A percentile compares a stretch with the other conserved stretches of the same genome.
Evolutionary conservation across 371 early-diverging fungal genomes (phyloP).

Genomic region (Circinella minor): DNA sequence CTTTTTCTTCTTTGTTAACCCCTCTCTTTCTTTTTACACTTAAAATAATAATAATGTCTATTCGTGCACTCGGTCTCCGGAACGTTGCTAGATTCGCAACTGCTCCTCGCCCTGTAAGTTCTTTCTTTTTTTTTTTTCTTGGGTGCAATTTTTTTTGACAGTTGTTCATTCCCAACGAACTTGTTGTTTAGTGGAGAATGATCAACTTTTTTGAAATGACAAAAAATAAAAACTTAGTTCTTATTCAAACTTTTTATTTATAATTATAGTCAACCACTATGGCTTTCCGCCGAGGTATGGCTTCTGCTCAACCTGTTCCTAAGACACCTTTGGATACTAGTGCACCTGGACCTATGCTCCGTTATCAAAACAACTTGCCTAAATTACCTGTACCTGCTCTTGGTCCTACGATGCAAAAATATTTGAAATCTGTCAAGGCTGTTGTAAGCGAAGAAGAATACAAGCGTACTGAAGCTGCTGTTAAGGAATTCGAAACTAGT

Average conservation of each 20-base stretch:
- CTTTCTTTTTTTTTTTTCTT: no score
- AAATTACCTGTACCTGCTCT: conserved; percentile 92
- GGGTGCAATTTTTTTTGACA: no score
- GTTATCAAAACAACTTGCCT: conserved; percentile 75
- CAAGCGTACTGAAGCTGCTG: conserved; percentile 69
- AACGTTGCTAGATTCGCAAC: conserved; percentile 10
- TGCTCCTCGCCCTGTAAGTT: conserved; percentile 5
- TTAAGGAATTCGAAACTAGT: conserved; percentile 79
- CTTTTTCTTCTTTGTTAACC: conserved; percentile 4
- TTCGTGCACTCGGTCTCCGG: conserved; percentile 19
- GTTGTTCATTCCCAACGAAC: not conserved
- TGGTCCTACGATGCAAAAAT: conserved; percentile 78
- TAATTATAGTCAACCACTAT: not conserved
- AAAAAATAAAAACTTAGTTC: no score
- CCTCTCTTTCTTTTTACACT: conserved; percentile 2
- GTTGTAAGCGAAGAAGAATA: conserved; percentile 76
- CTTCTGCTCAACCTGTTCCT: conserved; percentile 28
- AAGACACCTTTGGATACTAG: conserved; percentile 52
- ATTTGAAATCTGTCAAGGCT: conserved; percentile 80
- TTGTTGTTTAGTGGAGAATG: not conserved
- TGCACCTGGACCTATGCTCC: conserved; percentile 59
- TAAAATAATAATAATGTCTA: conserved; percentile 1
- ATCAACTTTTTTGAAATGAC: no score
- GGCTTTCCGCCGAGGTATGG: conserved; percentile 25
- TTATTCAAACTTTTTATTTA: no score